Base-by-base conservation (phyloP, 2,329 filamentous ascomycete species). In the Nectriaceae sp. region DNA sequence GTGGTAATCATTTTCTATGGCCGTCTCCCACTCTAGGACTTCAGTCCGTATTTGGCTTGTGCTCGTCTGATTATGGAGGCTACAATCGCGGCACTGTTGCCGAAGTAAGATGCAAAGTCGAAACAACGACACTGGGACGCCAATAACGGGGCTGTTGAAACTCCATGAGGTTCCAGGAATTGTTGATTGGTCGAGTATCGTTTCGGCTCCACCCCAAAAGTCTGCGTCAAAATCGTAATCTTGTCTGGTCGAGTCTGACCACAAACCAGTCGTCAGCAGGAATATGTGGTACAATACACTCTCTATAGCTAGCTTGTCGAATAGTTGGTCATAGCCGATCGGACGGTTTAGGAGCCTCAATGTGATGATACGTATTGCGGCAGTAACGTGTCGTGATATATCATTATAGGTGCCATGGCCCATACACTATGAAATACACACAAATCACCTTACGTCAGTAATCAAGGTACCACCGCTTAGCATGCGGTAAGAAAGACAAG, bases 211-310 rank as follows among this genome's bases (percentile, higher is more conserved):
- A 4, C 29, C 26, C 59, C 60, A 63, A 13, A 61, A 58, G 1
- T 43, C 29, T 1, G 26, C 16, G 22, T 61, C 48, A 21, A 56
- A 59, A 11, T 49, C 29, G 16, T 52, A 49, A 2, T 50, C 47
- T 0, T 19, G 6, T n/a, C 36, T 35, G 2, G 8, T 19, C 3
- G 43, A 20, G 13, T 62, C 54, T 2, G 57, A 46, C 60, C 60
- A 63, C 1, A 62, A 39, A 2, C 60, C 58, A 1, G 60, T 59
- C 1, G 44, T 47, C 0, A 52, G 40, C 1, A 56, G 35, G 21
- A 63, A 63, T 8, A 54, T 57, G 11, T 60, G 60, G 24, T 57
- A 61, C 1, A 63, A 18, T 10, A 63, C 53, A 21, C 60, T 63
- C 38, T 63, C 60, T 3, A 59, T 42, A 5, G 58, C 55, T 8